These are phyloP conservation scores for Echium plantagineum DNA, from an alignment of 257 asterid genomes.

Conservation along the genomic window DNA sequence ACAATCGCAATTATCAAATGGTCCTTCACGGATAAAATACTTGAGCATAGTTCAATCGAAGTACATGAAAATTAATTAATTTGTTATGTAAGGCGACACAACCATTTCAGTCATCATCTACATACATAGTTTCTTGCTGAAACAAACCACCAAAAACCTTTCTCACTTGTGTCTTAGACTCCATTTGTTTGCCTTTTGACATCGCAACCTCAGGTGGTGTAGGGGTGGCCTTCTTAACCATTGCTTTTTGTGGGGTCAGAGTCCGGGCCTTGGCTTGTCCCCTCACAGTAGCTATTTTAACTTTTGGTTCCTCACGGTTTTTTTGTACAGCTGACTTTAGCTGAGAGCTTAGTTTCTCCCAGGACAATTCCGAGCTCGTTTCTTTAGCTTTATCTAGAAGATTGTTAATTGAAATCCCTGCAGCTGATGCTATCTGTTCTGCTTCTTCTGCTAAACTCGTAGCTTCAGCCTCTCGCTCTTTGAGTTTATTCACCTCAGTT, in stretches of 20 bases:
- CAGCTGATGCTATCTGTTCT: conserved; percentile 43
- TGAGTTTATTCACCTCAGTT: conserved; percentile 26
- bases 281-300: conserved; percentile 60
- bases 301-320: conserved; percentile 39
- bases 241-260: conserved; percentile 64
- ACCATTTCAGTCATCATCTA: conserved; percentile 57
- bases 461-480: conserved; percentile 31
- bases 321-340: conserved; percentile 20
- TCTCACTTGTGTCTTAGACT: conserved; percentile 46
- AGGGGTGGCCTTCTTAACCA: conserved; percentile 30
- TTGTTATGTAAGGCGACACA: neutral
- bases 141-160: conserved; percentile 83
- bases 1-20: no score
- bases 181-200: conserved; percentile 34
- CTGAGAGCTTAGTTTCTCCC: conserved; percentile 29
- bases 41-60: neutral
- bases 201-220: no score
- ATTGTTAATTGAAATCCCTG: conserved; percentile 45
- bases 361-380: conserved; percentile 26
- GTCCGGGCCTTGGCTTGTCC: conserved; percentile 82
- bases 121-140: conserved; percentile 87
- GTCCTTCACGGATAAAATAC: neutral
- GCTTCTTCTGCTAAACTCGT: conserved; percentile 37
- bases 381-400: conserved; percentile 55
- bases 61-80: conserved; percentile 4